A percentile compares a stretch with the other conserved stretches of the same genome.
phyloP scores from a whole-genome alignment of 2,329 filamentous ascomycete species.

The Diaporthe vaccinii region DNA sequence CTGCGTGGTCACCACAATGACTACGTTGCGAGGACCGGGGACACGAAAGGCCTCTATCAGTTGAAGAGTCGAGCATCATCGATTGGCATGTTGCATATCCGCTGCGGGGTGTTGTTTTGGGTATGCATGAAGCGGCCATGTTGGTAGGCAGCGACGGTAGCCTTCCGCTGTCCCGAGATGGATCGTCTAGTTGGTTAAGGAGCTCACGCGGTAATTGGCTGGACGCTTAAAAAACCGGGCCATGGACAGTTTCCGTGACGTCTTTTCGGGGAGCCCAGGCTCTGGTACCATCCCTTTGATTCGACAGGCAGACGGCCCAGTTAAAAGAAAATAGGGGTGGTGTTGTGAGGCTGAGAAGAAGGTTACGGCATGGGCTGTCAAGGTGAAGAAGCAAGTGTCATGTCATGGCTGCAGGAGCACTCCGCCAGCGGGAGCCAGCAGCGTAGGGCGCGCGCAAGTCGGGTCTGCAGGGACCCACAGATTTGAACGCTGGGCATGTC shows the following conservation, averaged over 20 bases:
- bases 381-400: slow-evolving; percentile 31
- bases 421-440: slow-evolving; percentile 31
- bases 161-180: slow-evolving; percentile 9
- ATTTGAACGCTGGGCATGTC: slow-evolving; percentile 15
- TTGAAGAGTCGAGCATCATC: not conserved
- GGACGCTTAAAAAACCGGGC: not conserved
- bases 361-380: slow-evolving; percentile 7
- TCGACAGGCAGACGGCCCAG: slow-evolving; percentile 17
- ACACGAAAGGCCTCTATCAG: not conserved
- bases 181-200: not conserved
- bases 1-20: not conserved
- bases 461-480: slow-evolving; percentile 28
- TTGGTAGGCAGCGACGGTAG: slow-evolving; percentile 6
- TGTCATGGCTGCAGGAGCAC: slow-evolving; percentile 39
- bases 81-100: not conserved
- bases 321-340: slow-evolving; percentile 3
- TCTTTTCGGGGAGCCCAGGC: not conserved
- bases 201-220: slow-evolving; percentile 11
- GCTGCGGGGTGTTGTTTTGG: not conserved
- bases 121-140: not conserved
- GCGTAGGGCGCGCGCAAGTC: slow-evolving; percentile 30
- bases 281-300: not conserved
- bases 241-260: slow-evolving; percentile 16
- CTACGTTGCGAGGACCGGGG: not conserved
- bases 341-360: slow-evolving; percentile 30